Evolutionary conservation across 768 basidiomycete species (phyloP).

Genomic region (Daedalea quercina): DNA sequence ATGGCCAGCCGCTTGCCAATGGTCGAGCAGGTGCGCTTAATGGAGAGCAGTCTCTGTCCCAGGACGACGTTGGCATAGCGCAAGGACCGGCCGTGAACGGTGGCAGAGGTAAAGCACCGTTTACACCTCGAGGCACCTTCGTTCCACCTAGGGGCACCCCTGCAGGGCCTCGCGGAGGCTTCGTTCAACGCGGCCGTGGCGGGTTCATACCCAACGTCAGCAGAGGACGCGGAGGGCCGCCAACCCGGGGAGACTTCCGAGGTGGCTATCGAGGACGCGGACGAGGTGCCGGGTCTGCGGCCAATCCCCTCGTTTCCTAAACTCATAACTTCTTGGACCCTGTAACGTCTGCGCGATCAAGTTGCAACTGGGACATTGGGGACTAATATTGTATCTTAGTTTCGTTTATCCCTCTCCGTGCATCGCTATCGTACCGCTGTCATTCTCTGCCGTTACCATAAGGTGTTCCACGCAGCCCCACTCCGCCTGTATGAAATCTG

Average conservation of each 20-base stretch:
- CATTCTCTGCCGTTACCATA: no score
- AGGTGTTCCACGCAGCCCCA: no score
- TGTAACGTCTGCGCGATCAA: not conserved
- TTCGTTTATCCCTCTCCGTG: not conserved
- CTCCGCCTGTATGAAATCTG: no score
- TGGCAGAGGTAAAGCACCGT: slow-evolving; percentile 3
- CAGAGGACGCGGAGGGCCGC: slow-evolving; percentile 27
- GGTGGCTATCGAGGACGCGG: slow-evolving; percentile 25
- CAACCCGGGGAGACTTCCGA: slow-evolving; percentile 16
- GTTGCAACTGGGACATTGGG: not conserved
- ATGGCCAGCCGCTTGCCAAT: not conserved
- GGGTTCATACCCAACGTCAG: slow-evolving; percentile 23
- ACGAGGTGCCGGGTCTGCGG: slow-evolving; percentile 8
- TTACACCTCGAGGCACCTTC: not conserved
- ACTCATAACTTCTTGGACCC: not conserved
- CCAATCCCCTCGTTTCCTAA: slow-evolving; percentile 1
- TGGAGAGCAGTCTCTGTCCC: not conserved
- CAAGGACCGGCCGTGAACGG: slow-evolving; percentile 10
- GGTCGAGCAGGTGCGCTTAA: not conserved
- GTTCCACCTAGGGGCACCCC: slow-evolving; percentile 6
- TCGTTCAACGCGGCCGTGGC: slow-evolving; percentile 25
- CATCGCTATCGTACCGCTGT: slow-evolving; percentile 5
- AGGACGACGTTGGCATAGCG: not conserved
- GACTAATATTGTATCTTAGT: slow-evolving; percentile 2
- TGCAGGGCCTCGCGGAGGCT: slow-evolving; percentile 16